Evolutionary conservation across 2,329 filamentous ascomycete genomes (phyloP), one percentile per base, ranked within the genome.

Genomic region (Fusarium vanettenii): DNA sequence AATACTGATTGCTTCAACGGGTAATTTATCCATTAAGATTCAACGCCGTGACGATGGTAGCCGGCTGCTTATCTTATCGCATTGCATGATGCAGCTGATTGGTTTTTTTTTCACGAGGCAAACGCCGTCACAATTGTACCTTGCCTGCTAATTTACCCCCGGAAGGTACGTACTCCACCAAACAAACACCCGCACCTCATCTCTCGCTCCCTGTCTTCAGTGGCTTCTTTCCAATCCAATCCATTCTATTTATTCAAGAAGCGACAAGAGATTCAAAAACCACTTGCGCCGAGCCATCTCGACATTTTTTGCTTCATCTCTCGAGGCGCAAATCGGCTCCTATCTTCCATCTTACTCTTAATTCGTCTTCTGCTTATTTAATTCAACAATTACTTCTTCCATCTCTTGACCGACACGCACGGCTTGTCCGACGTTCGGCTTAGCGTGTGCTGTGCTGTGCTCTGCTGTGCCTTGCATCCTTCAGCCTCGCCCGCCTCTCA

Each of bases 51-150:
- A 48, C 22, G 43, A 48, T 16, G 22, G 13, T 5, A 48, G 43
- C 22, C 37, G 25, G 27, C 16, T 50, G 41, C 66, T 75, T 75
- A 75, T 75, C 73, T 75, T 75, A 75, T 75, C 73, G 70, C 29
- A 56, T 39, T 75, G 72, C 69, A 73, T 74, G 61, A 52, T 52
- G 27, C 18, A 41, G 64, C 63, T 48, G 69, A 63, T 59, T 60
- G 50, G 39, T 39, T 63, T 72, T 52, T 55, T 74, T 74, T 75
- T 74, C 48, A 55, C 48, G 48, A 50, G 22, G 55, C 27, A 35
- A 29, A 35, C 33, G 43, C 57, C 57, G 45, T 35, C 33, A 41
- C 61, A 33, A 71, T 25, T 55, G 69, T 72, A 70, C 41, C 50
- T 64, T 16, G 45, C 65, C 37, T 59, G 43, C 72, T 63, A 70